A percentile compares a stretch with the other conserved stretches of the same genome.
Evolutionary conservation across 2,329 filamentous ascomycete genomes (phyloP).

Genomic region (Scleromitrula shiraiana): DNA sequence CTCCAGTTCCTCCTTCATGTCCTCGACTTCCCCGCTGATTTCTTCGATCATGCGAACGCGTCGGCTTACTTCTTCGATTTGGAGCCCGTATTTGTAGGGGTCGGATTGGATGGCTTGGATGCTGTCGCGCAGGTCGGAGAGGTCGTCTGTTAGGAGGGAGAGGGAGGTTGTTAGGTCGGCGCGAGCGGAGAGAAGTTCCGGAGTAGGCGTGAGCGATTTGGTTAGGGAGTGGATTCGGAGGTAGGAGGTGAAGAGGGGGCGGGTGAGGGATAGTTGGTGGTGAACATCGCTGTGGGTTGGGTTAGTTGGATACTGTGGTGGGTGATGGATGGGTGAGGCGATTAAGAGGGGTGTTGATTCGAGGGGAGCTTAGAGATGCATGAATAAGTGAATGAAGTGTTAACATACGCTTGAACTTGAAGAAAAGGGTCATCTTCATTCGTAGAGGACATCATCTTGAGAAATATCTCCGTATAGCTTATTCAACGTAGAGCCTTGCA

Average conservation of each 20-base stretch:
- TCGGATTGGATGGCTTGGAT: conserved; percentile 83
- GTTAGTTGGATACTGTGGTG: not conserved
- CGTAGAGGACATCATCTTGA: conserved; percentile 57
- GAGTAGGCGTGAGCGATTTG: conserved; percentile 46
- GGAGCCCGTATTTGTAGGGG: conserved; percentile 79
- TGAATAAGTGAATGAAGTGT: not conserved
- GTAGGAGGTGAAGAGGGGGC: conserved; percentile 88
- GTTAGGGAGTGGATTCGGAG: conserved; percentile 87
- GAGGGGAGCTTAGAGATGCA: not conserved
- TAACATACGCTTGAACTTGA: conserved; percentile 58
- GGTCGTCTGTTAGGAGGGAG: conserved; percentile 67
- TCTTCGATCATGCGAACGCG: conserved; percentile 79
- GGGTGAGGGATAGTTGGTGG: conserved; percentile 67
- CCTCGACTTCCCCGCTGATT: conserved; percentile 78
- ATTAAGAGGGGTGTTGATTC: too few species aligned
- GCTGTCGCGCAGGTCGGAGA: conserved; percentile 79
- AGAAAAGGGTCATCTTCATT: conserved; percentile 64
- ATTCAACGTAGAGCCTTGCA: not conserved
- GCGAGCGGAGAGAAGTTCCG: conserved; percentile 75
- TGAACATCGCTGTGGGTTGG: conserved; percentile 66
- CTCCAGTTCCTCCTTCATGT: conserved; percentile 77
- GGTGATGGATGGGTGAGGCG: not conserved
- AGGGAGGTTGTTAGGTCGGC: conserved; percentile 60
- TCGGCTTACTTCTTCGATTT: conserved; percentile 71
- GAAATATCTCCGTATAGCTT: not conserved